phyloP scores from a whole-genome alignment of 495 filamentous ascomycete genomes.

The Xylaria curta region DNA sequence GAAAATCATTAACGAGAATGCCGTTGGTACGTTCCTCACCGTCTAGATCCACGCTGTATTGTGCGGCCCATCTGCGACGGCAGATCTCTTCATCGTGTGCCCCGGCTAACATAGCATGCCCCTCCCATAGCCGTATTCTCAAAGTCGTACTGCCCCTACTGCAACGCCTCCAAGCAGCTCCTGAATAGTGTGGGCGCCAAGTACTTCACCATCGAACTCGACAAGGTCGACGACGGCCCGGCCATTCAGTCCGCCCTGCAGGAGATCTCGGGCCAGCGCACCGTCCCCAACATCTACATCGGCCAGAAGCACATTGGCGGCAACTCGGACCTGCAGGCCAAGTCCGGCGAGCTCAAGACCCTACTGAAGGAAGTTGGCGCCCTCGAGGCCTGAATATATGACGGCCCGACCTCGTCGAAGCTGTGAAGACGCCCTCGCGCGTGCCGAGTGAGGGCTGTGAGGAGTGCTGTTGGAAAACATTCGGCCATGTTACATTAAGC shows the following conservation, averaged over 20 bases:
- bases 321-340: conserved; percentile 88
- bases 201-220: conserved; percentile 78
- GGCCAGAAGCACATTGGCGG: conserved; percentile 88
- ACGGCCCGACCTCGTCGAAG: conserved; percentile 14
- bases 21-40: conserved; percentile 71
- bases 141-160: conserved; percentile 98
- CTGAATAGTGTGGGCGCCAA: conserved; percentile 74
- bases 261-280: conserved; percentile 80
- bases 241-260: conserved; percentile 84
- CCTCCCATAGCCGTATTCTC: conserved; percentile 78
- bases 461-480: not conserved
- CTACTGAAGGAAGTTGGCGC: conserved; percentile 49
- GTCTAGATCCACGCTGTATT: not conserved
- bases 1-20: conserved; percentile 86
- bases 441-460: not conserved
- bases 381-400: conserved; percentile 38
- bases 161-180: conserved; percentile 75
- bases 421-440: not conserved
- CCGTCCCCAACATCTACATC: conserved; percentile 97
- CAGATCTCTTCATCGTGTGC: not conserved
- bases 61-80: not conserved
- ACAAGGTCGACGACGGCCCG: conserved; percentile 83
- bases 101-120: conserved; percentile 1
- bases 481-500: not conserved
- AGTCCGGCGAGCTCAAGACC: conserved; percentile 49